Evolutionary conservation across 306 rosid species (phyloP), one percentile per base, ranked within the genome.

Genomic region (Prosopis cineraria): DNA sequence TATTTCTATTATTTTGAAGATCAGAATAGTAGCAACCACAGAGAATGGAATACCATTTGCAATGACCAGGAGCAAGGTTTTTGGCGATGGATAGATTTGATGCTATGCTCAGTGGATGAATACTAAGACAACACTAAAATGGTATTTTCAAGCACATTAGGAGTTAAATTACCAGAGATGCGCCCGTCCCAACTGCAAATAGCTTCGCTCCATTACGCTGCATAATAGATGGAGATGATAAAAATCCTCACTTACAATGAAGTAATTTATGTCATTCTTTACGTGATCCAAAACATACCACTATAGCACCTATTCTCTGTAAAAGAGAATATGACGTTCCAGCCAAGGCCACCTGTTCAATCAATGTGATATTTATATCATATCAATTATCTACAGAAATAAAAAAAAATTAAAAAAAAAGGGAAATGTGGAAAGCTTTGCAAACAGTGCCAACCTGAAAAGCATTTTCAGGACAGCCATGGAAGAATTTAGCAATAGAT

Each of bases 401-500:
- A 40, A 20, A 52, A 41, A 30, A 67, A 24, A 50, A 0, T 52
- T 14, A 72, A 59, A 43, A 13, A 43, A 29, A 56, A 14, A n/a
- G 19, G 8, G 13, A 52, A 19, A 22, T 59, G 13, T 22, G 27
- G 73, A 69, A 72, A 72, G 71, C 52, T 65, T n/a, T 9, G 19
- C 39, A 74, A 33, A 80, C 34, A 79, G 19, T 75, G 60, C 41
- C 68, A 71, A 93, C 99, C 96, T 93, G 98, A 76, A 95, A 95
- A 68, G 99, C 98, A 84, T 95, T 95, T 62, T 93, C 98, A n/a
- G 99, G 99, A 74, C 99, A 95, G 65, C 91, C 93, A 45, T 88
- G 83, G 90, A 95, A 95, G 85, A 93, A 85, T 86, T 89, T 93
- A 59, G 96, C 86, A 62, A 95, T 40, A 37, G 81, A 63, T 76